These are phyloP conservation scores for Pestalotiopsis sp. DNA, from an alignment of 2,329 filamentous ascomycete species.

Conservation along the genomic window DNA sequence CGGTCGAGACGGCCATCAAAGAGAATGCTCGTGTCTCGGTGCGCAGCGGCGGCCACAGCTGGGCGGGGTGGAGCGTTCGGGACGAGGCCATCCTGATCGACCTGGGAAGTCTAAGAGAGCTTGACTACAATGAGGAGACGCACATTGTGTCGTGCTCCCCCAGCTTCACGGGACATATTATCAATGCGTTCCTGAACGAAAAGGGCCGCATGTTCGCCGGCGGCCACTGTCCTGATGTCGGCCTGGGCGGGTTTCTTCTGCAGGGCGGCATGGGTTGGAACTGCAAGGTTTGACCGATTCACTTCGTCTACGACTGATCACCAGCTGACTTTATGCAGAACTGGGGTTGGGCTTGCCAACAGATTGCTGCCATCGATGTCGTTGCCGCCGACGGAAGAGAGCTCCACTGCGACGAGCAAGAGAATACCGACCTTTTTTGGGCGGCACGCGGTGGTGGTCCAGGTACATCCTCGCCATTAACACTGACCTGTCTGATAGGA, in stretches of 20 bases:
- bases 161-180: slow-evolving; percentile 43
- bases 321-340: slow-evolving; percentile 33
- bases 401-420: slow-evolving; percentile 33
- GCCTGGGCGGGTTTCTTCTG: slow-evolving; percentile 54
- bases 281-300: slow-evolving; percentile 42
- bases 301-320: neutral
- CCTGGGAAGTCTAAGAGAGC: slow-evolving; percentile 28
- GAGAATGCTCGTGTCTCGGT: slow-evolving; percentile 40
- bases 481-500: neutral
- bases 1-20: slow-evolving; percentile 38
- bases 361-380: slow-evolving; percentile 44
- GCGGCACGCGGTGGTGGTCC: slow-evolving; percentile 48
- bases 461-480: slow-evolving; percentile 25
- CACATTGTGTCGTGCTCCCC: slow-evolving; percentile 42
- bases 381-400: slow-evolving; percentile 44
- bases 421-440: slow-evolving; percentile 49
- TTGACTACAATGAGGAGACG: slow-evolving; percentile 39
- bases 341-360: slow-evolving; percentile 56
- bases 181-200: slow-evolving; percentile 38
- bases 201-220: slow-evolving; percentile 49
- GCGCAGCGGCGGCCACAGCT: slow-evolving; percentile 49
- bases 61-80: slow-evolving; percentile 49
- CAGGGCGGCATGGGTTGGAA: slow-evolving; percentile 62
- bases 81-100: slow-evolving; percentile 44
- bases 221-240: slow-evolving; percentile 58